Conservation (phyloP, 495 filamentous ascomycete genomes). For the Rhypophila decipiens region DNA sequence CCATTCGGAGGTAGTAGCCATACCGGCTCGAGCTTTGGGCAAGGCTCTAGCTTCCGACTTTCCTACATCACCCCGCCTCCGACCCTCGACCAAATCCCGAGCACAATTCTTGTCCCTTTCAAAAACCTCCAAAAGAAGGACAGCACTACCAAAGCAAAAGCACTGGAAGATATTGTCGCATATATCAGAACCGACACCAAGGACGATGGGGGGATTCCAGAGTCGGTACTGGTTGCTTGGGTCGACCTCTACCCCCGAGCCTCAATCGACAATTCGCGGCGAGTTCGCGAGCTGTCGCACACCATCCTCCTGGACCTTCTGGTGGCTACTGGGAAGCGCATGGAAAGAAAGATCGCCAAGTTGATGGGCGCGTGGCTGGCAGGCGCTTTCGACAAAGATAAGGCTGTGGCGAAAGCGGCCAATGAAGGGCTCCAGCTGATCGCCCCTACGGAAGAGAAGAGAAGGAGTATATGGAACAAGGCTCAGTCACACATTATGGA, state of each 20-base stretch:
- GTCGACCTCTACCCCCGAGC: conserved; percentile 83
- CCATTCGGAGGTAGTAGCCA: no score
- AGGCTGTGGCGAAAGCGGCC: conserved; percentile 63
- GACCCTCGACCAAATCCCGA: conserved; percentile 68
- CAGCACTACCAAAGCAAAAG: conserved; percentile 86
- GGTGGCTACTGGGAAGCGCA: conserved; percentile 65
- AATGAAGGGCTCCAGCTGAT: conserved; percentile 64
- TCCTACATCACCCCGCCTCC: conserved; percentile 85
- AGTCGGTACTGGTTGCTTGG: conserved; percentile 78
- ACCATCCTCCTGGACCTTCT: conserved; percentile 66
- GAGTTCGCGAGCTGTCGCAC: conserved; percentile 81
- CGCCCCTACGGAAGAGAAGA: conserved; percentile 73
- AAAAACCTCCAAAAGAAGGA: conserved; percentile 92
- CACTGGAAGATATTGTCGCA: conserved; percentile 73
- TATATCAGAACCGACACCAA: conserved; percentile 47
- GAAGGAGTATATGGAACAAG: conserved; percentile 63
- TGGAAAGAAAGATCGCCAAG: conserved; percentile 67
- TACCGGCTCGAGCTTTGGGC: no score
- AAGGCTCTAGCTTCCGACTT: no score
- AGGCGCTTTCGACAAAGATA: conserved; percentile 81
- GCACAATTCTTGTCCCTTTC: conserved; percentile 79
- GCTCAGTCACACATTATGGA: conserved; percentile 71
- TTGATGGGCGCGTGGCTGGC: conserved; percentile 83
- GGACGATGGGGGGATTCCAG: conserved; percentile 55
- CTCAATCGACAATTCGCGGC: conserved; percentile 80